These are phyloP conservation scores for Trametes coccinea DNA, from an alignment of 768 basidiomycete species.

Conservation along the genomic window DNA sequence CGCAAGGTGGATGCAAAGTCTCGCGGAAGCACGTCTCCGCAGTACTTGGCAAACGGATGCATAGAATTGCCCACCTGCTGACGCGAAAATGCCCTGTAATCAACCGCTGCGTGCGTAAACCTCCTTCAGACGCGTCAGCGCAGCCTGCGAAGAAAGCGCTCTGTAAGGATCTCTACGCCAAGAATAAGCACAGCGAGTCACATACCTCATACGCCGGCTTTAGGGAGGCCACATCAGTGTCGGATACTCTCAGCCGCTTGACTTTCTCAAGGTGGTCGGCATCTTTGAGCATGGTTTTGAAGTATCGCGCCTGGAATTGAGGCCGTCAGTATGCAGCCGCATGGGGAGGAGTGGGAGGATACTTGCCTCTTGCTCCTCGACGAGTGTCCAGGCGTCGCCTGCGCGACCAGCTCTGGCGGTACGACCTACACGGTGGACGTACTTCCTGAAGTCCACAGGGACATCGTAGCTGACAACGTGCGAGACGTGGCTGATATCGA, in stretches of 20 bases:
- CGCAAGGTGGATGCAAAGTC: neutral
- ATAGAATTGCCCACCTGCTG: neutral
- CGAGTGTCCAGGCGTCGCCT: conserved; percentile 92
- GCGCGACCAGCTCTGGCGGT: conserved; percentile 90
- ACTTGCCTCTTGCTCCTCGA: conserved; percentile 88
- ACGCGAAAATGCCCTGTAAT: neutral
- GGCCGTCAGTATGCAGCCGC: neutral
- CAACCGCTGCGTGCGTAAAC: conserved; percentile 18
- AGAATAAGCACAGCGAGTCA: neutral
- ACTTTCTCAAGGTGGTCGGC: conserved; percentile 71
- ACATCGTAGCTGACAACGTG: conserved; percentile 96
- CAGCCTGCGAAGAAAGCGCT: conserved; percentile 24
- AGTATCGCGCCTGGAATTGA: conserved; percentile 71
- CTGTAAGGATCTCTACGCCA: neutral
- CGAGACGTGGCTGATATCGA: conserved; percentile 89
- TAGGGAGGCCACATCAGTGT: conserved; percentile 59
- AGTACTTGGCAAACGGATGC: neutral
- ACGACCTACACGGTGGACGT: conserved; percentile 95
- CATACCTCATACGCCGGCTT: conserved; percentile 68
- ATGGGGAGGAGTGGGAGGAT: neutral
- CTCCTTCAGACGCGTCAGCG: conserved; percentile 33
- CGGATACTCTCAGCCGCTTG: conserved; percentile 64
- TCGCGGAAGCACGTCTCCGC: neutral
- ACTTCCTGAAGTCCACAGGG: conserved; percentile 97
- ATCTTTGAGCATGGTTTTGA: conserved; percentile 78